A percentile compares a stretch with the other conserved stretches of the same genome.
phyloP scores from a whole-genome alignment of 2,329 filamentous ascomycete species.

The Diaporthe citri region DNA sequence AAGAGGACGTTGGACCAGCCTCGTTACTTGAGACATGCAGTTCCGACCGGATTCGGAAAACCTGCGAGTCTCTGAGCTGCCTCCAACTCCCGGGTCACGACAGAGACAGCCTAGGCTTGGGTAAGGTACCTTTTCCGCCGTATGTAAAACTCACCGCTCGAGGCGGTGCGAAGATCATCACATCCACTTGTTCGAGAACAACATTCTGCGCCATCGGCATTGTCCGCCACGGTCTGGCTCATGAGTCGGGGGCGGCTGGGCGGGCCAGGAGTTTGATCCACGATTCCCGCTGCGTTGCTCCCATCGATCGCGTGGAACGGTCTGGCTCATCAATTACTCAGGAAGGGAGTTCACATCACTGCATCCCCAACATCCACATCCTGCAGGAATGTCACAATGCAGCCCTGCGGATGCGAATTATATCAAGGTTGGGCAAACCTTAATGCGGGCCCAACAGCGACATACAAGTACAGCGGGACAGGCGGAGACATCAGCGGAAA shows the following conservation, averaged over 20 bases:
- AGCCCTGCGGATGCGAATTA: conserved; percentile 16
- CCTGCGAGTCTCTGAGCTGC: neutral
- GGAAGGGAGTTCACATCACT: neutral
- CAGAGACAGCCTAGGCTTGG: conserved; percentile 7
- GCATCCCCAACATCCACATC: conserved; percentile 16
- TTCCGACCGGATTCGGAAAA: conserved; percentile 12
- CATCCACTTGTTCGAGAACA: conserved; percentile 21
- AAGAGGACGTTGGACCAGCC: conserved; percentile 11
- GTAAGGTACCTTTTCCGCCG: neutral
- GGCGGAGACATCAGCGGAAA: conserved; percentile 20
- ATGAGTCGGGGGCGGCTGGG: conserved; percentile 13
- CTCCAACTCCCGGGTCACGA: neutral
- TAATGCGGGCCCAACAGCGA: neutral
- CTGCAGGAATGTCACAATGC: conserved; percentile 22
- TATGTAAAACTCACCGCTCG: conserved; percentile 24
- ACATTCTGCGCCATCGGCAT: conserved; percentile 16
- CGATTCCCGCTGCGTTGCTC: conserved; percentile 7
- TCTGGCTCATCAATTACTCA: conserved; percentile 33
- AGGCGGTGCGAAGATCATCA: conserved; percentile 8
- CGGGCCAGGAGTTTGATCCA: neutral
- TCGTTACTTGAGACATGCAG: conserved; percentile 24
- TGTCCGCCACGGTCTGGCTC: conserved; percentile 9
- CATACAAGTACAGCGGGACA: neutral
- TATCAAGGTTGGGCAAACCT: conserved; percentile 5
- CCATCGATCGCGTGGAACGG: conserved; percentile 23